These are phyloP conservation scores for Metschnikowia sp. DNA, from an alignment of 805 yeast species.

Conservation along the genomic window DNA sequence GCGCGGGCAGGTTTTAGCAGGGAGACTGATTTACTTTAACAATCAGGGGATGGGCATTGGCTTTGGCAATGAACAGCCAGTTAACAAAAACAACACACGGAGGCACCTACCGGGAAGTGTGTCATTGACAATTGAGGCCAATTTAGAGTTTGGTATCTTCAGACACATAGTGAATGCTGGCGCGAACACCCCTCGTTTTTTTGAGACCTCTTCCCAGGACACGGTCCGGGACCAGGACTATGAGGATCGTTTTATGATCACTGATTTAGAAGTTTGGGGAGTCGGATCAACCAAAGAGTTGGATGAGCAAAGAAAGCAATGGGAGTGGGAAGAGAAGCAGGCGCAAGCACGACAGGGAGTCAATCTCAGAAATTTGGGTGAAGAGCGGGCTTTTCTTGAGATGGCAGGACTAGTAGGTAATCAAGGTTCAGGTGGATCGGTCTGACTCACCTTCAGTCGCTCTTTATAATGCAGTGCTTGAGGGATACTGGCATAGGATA, in stretches of 20 bases:
- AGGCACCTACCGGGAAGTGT: constrained; percentile 69
- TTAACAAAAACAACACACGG: constrained; percentile 41
- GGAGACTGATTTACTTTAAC: constrained; percentile 57
- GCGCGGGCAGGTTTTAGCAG: constrained; percentile 29
- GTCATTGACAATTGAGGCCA: constrained; percentile 72
- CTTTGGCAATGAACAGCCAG: constrained; percentile 69
- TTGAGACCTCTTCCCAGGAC: constrained; percentile 23
- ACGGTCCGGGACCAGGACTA: constrained; percentile 28
- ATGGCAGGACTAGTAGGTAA: constrained; percentile 67
- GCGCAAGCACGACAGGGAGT: constrained; percentile 74
- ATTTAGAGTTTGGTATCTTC: constrained; percentile 77
- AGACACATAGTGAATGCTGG: constrained; percentile 53
- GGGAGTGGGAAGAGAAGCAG: constrained; percentile 92
- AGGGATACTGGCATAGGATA: neutral
- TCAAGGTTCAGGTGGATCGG: constrained; percentile 46
- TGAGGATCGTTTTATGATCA: constrained; percentile 69
- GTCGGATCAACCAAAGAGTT: constrained; percentile 77
- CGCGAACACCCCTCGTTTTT: constrained; percentile 22
- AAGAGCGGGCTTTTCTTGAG: constrained; percentile 81
- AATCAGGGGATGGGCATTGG: constrained; percentile 80
- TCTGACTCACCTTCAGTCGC: constrained; percentile 20
- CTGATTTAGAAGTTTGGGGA: constrained; percentile 89
- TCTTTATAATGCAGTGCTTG: neutral
- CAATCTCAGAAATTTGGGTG: constrained; percentile 64
- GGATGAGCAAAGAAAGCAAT: constrained; percentile 67